Evolutionary conservation across 768 basidiomycete species (phyloP), one percentile per base, ranked within the genome.

Genomic region (Auricularia heimuer): DNA sequence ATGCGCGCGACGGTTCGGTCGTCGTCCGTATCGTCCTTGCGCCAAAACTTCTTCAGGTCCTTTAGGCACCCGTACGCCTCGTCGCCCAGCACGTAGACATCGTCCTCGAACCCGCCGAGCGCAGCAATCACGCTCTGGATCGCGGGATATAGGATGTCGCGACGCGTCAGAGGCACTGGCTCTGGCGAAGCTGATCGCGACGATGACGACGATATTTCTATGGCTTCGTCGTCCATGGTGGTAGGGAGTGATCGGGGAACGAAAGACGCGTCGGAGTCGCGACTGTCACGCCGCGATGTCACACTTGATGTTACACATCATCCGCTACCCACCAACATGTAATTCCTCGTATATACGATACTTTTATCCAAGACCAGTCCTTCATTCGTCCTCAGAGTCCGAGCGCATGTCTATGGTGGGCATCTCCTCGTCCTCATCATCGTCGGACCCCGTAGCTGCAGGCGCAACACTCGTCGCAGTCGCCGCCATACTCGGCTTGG

Each of bases 21-120:
- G 73, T 98, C 96, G 75, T 99, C 97, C 0, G 88, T 88, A 71
- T 98, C 97, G 75, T 99, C 97, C 74, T 92, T 90, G 62, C 95
- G 78, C 97, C 96, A 98, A 61, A 96, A 82, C 69, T 87, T 91
- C 78, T 98, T 98, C 66, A 99, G 80, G 74, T 98, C 97, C 70
- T 92, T 91, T 69, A 99, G 74, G 75, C 94, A 96, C 2, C 89
- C 89, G 66, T 79, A 78, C n/a, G 82, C 85, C 67, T 91, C 85
- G 77, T 94, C 92, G 54, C 92, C 92, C 71, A 92, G 83, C 54
- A 86, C 79, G 75, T 94, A 94, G 3, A 71, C 74, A 18, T 18
- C 74, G 4, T 74, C 81, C 75, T 93, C 89, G 68, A 82, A 77
- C 1, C 92, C 92, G 51, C 92, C 92, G 0, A 94, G 79, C 2